Conservation (phyloP, 192 early-diverging fungal species). For the Coemansia asiatica region DNA sequence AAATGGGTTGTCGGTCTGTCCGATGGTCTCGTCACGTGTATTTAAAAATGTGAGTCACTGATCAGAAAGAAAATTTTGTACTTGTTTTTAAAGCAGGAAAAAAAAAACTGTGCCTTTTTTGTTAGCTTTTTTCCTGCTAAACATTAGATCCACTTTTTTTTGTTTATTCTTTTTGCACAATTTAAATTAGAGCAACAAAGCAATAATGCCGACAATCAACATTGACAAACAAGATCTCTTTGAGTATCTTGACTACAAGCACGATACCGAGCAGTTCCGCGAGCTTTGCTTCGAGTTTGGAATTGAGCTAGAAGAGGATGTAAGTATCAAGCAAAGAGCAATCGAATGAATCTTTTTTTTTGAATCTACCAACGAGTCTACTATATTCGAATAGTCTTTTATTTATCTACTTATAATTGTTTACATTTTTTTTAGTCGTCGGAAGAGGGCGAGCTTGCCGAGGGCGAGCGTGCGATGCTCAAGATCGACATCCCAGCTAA, state of each 20-base stretch:
- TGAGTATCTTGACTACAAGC: slow-evolving; percentile 74
- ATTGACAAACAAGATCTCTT: slow-evolving; percentile 89
- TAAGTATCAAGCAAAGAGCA: slow-evolving; percentile 63
- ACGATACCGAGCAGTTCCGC: slow-evolving; percentile 80
- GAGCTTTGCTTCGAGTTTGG: slow-evolving; percentile 99
- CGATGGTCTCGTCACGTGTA: slow-evolving; percentile 1
- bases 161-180: slow-evolving; percentile 5
- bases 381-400: not conserved
- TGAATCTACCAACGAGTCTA: too few species aligned
- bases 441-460: slow-evolving; percentile 26
- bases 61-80: slow-evolving; percentile 13
- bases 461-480: slow-evolving; percentile 73
- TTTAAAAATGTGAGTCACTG: slow-evolving; percentile 19
- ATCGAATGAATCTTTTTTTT: too few species aligned
- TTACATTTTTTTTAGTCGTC: slow-evolving; percentile 25
- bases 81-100: slow-evolving; percentile 1
- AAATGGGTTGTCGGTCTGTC: not conserved
- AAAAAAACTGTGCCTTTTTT: too few species aligned
- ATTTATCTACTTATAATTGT: not conserved
- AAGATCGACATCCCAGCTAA: slow-evolving; percentile 99
- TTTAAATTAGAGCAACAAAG: slow-evolving; percentile 1
- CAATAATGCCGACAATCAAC: slow-evolving; percentile 91
- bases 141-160: slow-evolving; percentile 7
- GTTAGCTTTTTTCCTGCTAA: too few species aligned
- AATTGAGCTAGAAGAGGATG: slow-evolving; percentile 97